Evolutionary conservation across 1,284 basidiomycete species (phyloP).

Genomic region (Pseudozyma flocculosa): DNA sequence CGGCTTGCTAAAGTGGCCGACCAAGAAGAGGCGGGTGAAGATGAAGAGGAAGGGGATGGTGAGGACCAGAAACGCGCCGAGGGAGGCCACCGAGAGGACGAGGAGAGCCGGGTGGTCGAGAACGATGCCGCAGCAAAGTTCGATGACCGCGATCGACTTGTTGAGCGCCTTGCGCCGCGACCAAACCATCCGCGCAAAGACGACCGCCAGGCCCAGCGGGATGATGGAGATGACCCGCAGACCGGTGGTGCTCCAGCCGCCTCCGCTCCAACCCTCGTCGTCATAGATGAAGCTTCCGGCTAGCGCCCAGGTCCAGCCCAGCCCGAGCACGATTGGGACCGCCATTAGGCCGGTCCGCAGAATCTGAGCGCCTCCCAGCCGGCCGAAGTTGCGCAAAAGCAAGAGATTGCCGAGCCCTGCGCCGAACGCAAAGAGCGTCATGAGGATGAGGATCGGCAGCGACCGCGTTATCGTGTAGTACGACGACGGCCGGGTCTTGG

Average conservation of each 20-base stretch:
- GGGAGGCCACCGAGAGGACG: constrained; percentile 74
- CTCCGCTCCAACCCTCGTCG: constrained; percentile 66
- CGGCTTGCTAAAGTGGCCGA: constrained; percentile 50
- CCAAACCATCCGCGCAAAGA: constrained; percentile 72
- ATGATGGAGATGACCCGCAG: constrained; percentile 75
- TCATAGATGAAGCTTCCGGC: constrained; percentile 85
- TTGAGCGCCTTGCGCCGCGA: constrained; percentile 66
- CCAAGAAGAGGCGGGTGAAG: constrained; percentile 70
- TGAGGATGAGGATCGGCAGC: constrained; percentile 76
- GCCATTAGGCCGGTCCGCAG: constrained; percentile 38
- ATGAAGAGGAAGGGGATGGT: constrained; percentile 79
- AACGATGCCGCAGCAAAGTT: constrained; percentile 75
- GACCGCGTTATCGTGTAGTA: constrained; percentile 68
- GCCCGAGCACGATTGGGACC: constrained; percentile 73
- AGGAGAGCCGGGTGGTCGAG: constrained; percentile 78
- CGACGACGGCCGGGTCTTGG: constrained; percentile 57
- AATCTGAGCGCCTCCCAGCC: constrained; percentile 36
- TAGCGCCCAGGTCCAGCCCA: constrained; percentile 83
- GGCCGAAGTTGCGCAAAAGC: constrained; percentile 35
- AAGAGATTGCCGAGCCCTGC: constrained; percentile 69
- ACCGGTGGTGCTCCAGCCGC: constrained; percentile 80
- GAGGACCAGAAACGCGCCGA: constrained; percentile 70
- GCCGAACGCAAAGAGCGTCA: constrained; percentile 74
- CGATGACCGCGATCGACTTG: constrained; percentile 72
- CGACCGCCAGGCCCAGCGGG: constrained; percentile 70